Base-by-base conservation (phyloP, 2,329 filamentous ascomycete genomes). In the Rutstroemia sydowiana region DNA sequence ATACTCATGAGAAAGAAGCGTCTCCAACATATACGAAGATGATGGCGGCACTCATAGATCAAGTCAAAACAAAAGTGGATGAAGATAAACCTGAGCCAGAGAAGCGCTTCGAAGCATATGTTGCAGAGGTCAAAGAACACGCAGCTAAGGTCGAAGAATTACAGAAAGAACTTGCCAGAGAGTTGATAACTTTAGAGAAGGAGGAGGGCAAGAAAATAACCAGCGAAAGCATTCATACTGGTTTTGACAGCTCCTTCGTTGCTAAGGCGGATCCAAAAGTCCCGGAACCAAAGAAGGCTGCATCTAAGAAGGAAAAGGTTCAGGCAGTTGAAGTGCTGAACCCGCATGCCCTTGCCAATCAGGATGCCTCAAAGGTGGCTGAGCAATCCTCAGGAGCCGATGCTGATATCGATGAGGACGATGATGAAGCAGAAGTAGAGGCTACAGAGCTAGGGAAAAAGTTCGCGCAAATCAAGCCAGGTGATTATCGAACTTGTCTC, bases 11-110 rank as follows among this genome's bases (percentile, higher is more conserved):
- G 61, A 82, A 84, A 28, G 66, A 77, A 64, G 81, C 88, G 61
- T 88, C 88, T 61, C 88, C 88, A 0, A 86, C 84, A 13, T 98
- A 95, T 66, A 93, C 89, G 36, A 89, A 95, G 74, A 98, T 98
- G 93, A 91, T 98, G 86, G 88, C 88, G n/a, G 82, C 85, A n/a
- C 71, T 98, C 62, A 79, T 97, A 18, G 93, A 98, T 64, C 87
- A 95, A 69, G 90, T 97, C 39, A 96, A 95, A 70, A 57, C 57
- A 63, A 77, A 81, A 70, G 82, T 88, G 59, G 81, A 86, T 46
- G 87, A 90, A 65, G 86, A 86, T 69, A 82, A 85, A 55, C 76
- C 79, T 0, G 75, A 85, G 56, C 76, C 48, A 18, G 75, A 79
- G 18, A 79, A 84, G 60, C 74, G 87, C 46, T 90, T 87, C 66